Evolutionary conservation across 129 eudicot species (phyloP), one percentile per base, ranked within the genome.

Genomic region (Lactuca sativa): DNA sequence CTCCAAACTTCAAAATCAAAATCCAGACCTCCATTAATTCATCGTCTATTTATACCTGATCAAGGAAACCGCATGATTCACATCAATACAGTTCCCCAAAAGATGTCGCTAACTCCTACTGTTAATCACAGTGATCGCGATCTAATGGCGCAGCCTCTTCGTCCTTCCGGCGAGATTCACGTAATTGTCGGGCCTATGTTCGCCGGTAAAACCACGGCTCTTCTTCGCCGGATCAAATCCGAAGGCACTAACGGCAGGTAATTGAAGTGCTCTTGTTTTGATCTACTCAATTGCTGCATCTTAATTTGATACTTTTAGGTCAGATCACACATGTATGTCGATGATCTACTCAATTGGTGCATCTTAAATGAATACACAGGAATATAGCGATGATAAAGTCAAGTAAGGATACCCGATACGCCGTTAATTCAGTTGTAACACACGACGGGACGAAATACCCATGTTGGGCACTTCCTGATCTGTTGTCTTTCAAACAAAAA

Each of bases 101-200:
- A 59, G 15, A 79, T 80, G 88, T 69, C 83, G 7, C 62, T 65
- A 18, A 64, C 67, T 59, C 70, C 59, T 44, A 66, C 74, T 60
- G 62, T 9, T 62, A 53, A 37, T 32, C 78, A 30, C 74, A 25
- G 14, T 9, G 57, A 56, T 51, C 40, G 49, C 33, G 75, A 82
- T 67, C 71, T 62, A 18, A 78, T 54, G 59, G 43, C 30, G 0
- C 56, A 68, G 21, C 16, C 34, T 32, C 38, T 17, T 56, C 79
- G 56, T 44, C 59, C 53, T 0, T 74, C 79, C 36, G 98, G 98
- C 0, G 95, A 92, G 80, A 79, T 93, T 60, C 98, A 93, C 57
- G 95, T 93, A 30, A 89, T 92, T 14, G 81, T 92, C 1, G 98
- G 98, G 0, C 98, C 98, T 9, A 92, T 92, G 98, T 92, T 92